A percentile compares a stretch with the other conserved stretches of the same genome.
Evolutionary conservation across 2,329 filamentous ascomycete genomes (phyloP).

Genomic region (Talaromyces sp.): DNA sequence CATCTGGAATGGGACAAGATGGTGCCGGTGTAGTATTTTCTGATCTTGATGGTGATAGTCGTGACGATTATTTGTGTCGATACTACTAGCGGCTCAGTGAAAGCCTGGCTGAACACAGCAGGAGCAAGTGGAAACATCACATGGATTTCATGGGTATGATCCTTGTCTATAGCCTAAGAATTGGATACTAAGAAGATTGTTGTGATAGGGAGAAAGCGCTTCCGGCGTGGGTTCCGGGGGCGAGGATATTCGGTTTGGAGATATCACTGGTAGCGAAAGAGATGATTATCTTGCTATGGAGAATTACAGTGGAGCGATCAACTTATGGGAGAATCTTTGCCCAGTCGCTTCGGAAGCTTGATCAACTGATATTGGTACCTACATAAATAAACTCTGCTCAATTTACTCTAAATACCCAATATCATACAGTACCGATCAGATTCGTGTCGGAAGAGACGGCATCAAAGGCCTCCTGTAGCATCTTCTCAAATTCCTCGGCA

Average conservation of each 20-base stretch:
- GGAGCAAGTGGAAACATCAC: neutral
- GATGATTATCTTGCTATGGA: neutral
- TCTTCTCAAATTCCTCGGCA: neutral
- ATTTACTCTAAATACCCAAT: neutral
- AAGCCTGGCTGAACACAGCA: neutral
- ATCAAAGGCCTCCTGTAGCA: constrained; percentile 3
- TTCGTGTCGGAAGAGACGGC: neutral
- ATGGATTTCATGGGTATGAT: neutral
- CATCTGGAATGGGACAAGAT: too few species aligned
- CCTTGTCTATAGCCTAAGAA: neutral
- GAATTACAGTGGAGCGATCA: neutral
- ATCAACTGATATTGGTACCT: neutral
- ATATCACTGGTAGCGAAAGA: neutral
- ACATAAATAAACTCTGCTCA: neutral
- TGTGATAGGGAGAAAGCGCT: neutral
- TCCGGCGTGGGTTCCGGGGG: neutral
- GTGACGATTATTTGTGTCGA: neutral
- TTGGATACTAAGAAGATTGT: neutral
- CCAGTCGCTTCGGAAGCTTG: neutral
- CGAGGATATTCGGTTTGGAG: neutral
- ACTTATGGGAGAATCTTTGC: neutral
- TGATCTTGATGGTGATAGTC: neutral
- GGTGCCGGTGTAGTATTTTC: too few species aligned
- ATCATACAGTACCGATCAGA: neutral
- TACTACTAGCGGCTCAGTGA: neutral